A percentile compares a stretch with the other conserved stretches of the same genome.
Evolutionary conservation across 1,139 yeast species (phyloP).

Genomic region (Pichia sp.): DNA sequence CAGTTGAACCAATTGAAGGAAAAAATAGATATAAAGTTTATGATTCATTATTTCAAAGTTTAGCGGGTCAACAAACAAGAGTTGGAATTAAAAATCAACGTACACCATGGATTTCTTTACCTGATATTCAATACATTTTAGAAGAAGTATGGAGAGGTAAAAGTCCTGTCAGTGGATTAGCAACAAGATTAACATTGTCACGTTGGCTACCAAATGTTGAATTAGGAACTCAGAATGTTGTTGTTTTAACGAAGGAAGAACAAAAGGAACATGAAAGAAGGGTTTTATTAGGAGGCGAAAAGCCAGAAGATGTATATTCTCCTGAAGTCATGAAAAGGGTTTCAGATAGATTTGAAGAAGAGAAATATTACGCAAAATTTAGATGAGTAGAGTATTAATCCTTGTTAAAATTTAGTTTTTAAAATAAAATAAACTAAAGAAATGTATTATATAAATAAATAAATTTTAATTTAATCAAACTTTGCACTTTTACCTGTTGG

Average conservation of each 20-base stretch:
- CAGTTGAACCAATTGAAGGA: conserved; percentile 85
- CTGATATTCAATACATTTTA: conserved; percentile 76
- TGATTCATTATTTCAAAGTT: conserved; percentile 72
- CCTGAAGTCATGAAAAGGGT: conserved; percentile 54
- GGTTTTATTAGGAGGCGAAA: conserved; percentile 61
- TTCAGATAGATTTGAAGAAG: conserved; percentile 63
- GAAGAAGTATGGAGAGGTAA: conserved; percentile 93
- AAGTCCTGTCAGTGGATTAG: conserved; percentile 79
- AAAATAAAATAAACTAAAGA: too few species aligned
- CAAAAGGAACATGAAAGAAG: conserved; percentile 70
- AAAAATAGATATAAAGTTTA: conserved; percentile 79
- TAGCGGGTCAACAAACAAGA: conserved; percentile 83
- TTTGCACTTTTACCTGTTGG: conserved; percentile 19
- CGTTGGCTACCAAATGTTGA: conserved; percentile 71
- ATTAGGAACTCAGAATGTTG: conserved; percentile 64
- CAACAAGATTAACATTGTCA: conserved; percentile 71
- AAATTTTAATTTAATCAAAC: background rate
- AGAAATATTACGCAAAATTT: conserved; percentile 59
- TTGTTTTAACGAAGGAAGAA: conserved; percentile 84
- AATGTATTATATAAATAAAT: background rate
- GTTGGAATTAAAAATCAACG: conserved; percentile 64
- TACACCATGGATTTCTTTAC: conserved; percentile 56
- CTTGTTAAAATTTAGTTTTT: too few species aligned
- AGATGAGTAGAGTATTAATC: conserved; percentile 27
- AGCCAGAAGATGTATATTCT: conserved; percentile 57